These are phyloP conservation scores for Ogataea allantospora DNA, from an alignment of 805 yeast species.

Conservation along the genomic window DNA sequence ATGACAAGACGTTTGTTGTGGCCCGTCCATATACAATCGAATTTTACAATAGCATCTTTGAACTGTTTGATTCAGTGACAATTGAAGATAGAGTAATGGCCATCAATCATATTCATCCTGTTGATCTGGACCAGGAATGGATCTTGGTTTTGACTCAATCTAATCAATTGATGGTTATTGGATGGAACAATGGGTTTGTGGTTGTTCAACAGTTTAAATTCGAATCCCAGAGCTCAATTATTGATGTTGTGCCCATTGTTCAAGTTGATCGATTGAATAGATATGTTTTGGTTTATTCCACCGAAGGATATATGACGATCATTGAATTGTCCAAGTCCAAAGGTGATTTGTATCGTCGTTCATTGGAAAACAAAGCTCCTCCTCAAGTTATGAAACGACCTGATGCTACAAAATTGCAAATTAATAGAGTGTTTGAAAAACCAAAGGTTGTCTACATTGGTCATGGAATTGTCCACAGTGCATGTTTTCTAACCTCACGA, in stretches of 20 bases:
- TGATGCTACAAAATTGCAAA: slow-evolving; percentile 9
- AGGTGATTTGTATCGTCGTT: slow-evolving; percentile 15
- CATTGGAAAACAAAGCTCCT: slow-evolving; percentile 17
- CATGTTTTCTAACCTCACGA: slow-evolving; percentile 13
- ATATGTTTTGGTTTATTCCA: slow-evolving; percentile 21
- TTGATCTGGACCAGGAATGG: slow-evolving; percentile 22
- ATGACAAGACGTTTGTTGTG: slow-evolving; percentile 7
- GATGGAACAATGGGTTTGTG: slow-evolving; percentile 13
- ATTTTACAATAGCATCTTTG: slow-evolving; percentile 1
- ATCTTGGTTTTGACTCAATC: slow-evolving; percentile 24
- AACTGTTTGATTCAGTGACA: not conserved
- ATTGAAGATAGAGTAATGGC: slow-evolving; percentile 20
- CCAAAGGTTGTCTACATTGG: slow-evolving; percentile 20
- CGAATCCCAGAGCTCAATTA: slow-evolving; percentile 5
- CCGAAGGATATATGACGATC: slow-evolving; percentile 19
- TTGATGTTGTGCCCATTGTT: slow-evolving; percentile 19
- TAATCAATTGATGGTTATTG: slow-evolving; percentile 21
- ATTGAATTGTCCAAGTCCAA: slow-evolving; percentile 25
- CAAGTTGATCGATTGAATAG: slow-evolving; percentile 23
- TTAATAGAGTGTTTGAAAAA: slow-evolving; percentile 19
- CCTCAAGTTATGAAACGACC: slow-evolving; percentile 15
- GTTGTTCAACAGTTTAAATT: slow-evolving; percentile 21
- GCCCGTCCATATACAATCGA: slow-evolving; percentile 9
- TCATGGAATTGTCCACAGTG: slow-evolving; percentile 11
- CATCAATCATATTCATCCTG: slow-evolving; percentile 20